Evolutionary conservation across 2,329 filamentous ascomycete genomes (phyloP).

Genomic region (Penicillium sp.): DNA sequence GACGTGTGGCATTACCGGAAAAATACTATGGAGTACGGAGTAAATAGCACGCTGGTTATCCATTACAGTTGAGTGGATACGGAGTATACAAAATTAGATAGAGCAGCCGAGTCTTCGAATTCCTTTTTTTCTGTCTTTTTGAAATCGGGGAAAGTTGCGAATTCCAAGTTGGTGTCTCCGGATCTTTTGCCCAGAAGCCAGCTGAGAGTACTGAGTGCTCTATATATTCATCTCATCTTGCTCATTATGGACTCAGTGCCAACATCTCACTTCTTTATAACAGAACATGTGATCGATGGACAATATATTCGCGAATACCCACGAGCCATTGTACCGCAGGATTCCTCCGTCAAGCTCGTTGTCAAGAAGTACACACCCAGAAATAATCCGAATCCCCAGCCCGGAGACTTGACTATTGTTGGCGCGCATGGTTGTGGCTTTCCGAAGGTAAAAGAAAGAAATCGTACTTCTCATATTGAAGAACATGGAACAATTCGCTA

Average conservation of each 20-base stretch:
- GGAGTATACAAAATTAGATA: no score
- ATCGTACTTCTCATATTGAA: no score
- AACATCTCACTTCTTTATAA: constrained; percentile 8
- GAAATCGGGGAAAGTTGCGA: no score
- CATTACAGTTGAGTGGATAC: no score
- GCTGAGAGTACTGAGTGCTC: not conserved
- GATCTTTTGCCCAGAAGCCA: no score
- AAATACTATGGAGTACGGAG: no score
- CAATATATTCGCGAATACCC: constrained; percentile 15
- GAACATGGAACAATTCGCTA: no score
- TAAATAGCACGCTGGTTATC: no score
- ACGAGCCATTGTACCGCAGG: not conserved
- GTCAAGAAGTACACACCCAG: constrained; percentile 9
- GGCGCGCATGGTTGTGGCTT: constrained; percentile 12
- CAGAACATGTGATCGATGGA: constrained; percentile 10
- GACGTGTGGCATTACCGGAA: no score
- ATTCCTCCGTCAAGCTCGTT: constrained; percentile 1
- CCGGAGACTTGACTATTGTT: constrained; percentile 11
- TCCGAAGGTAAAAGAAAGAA: not conserved
- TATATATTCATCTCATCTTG: not conserved
- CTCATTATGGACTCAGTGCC: not conserved
- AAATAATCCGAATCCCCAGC: constrained; percentile 6
- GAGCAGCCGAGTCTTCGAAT: no score
- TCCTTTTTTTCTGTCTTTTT: no score
- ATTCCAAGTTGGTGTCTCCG: no score